Base-by-base conservation (phyloP, 2,329 filamentous ascomycete species). In the Beauveria australis region DNA sequence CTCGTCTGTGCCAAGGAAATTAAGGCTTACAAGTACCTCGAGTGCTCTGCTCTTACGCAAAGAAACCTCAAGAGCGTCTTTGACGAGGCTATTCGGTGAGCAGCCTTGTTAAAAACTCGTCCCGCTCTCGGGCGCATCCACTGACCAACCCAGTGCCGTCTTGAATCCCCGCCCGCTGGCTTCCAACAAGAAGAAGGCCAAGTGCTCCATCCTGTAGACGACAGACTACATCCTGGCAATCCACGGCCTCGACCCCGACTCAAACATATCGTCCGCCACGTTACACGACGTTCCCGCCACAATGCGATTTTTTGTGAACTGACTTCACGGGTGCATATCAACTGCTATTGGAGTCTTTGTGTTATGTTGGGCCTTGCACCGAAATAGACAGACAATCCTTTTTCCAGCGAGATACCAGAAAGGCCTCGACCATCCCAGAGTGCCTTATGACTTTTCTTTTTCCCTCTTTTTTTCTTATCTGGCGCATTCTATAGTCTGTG, bases 31-130 rank as follows among this genome's bases (percentile, higher is more conserved):
- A 97, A 97, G 79, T 99, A 99, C 77, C 83, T 97, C 47, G 94
- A 99, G 78, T 99, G 94, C 79, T 97, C 94, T 57, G 94, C 94
- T 53, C 80, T 99, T 67, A 99, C 94, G 43, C 94, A 97, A 80
- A 83, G 93, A 71, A 97, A 97, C 75, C 77, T 99, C 68, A 99
- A 99, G 87, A 96, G 91, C 70, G 94, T 99, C 53, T 99, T 99
- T 72, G 94, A 99, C 72, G 93, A 97, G 78, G 94, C 94, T 40
- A 99, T 99, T 72, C 88, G 94, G 94, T 97, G 79, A 68, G 88
- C 77, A 26, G 10, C 22, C 51, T 7, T 12, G 3, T 19, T 19
- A 65, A 64, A 14, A 37, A 66, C 60, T 64, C 3, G 3, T 6
- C 26, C 30, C 12, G 14, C 30, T n/a, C 19, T 3, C 16, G 28